phyloP scores from a whole-genome alignment of 169 alveolate genomes.

The Prorocentrum cordatum region DNA sequence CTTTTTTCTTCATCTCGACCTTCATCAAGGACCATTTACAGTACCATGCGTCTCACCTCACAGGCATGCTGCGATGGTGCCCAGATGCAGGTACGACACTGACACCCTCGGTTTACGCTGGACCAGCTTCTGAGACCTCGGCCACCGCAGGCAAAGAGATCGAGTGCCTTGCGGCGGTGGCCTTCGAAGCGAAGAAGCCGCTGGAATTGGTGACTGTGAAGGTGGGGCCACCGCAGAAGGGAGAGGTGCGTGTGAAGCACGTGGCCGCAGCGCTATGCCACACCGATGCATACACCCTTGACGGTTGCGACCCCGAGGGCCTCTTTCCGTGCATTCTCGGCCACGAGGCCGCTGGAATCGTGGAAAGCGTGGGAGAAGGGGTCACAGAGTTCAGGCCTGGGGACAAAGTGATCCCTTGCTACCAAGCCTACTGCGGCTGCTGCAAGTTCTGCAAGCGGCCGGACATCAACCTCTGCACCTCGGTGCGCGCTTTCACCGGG shows the following conservation, averaged over 20 bases:
- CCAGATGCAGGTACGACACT: too few relatives aligned
- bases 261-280: constrained; percentile 80
- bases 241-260: constrained; percentile 80
- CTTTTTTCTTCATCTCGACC: constrained; percentile 76
- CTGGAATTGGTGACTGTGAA: constrained; percentile 70
- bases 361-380: constrained; percentile 83
- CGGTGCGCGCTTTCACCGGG: constrained; percentile 77
- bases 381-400: constrained; percentile 81
- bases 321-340: constrained; percentile 81
- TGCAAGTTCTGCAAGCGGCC: constrained; percentile 74
- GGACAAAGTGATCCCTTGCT: constrained; percentile 82
- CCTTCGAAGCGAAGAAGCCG: constrained; percentile 30
- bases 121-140: too few relatives aligned
- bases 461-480: constrained; percentile 78
- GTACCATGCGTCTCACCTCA: neutral
- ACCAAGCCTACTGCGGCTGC: constrained; percentile 71
- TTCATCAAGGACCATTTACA: constrained; percentile 74
- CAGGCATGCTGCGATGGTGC: neutral
- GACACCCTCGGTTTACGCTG: too few relatives aligned
- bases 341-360: constrained; percentile 84
- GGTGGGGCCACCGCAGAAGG: constrained; percentile 80
- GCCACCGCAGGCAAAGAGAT: constrained; percentile 31
- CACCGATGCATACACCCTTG: constrained; percentile 77
- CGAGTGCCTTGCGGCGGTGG: constrained; percentile 33
- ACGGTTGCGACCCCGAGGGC: constrained; percentile 84